phyloP scores from a whole-genome alignment of 1,284 basidiomycete species.

The Gymnopus androsaceus region DNA sequence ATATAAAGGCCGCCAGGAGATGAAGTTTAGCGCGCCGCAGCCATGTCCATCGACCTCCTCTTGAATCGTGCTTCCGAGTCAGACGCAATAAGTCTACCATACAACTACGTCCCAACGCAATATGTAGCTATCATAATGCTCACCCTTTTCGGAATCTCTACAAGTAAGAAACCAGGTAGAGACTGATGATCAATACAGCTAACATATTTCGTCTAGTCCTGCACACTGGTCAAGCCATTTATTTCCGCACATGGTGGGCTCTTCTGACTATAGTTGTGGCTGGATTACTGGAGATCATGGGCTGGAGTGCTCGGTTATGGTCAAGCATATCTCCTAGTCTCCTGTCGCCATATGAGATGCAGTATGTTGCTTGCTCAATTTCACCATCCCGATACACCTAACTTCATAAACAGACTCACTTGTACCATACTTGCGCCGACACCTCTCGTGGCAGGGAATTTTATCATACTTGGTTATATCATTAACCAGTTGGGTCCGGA shows the following conservation, averaged over 20 bases:
- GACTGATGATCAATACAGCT: background rate
- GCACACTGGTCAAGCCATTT: constrained; percentile 10
- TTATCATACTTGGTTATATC: constrained; percentile 31
- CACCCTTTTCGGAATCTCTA: background rate
- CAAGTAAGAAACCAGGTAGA: background rate
- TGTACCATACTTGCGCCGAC: constrained; percentile 47
- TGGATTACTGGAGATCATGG: constrained; percentile 1
- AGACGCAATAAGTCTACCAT: background rate
- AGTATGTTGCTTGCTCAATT: constrained; percentile 11
- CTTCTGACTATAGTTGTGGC: constrained; percentile 4
- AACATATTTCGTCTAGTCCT: background rate
- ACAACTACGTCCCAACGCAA: constrained; percentile 5
- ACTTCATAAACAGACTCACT: constrained; percentile 31
- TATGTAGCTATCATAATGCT: background rate
- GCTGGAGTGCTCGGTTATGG: constrained; percentile 10
- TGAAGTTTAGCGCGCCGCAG: too few relatives aligned
- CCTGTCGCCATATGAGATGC: constrained; percentile 12
- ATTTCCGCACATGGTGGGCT: constrained; percentile 6
- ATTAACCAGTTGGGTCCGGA: constrained; percentile 39
- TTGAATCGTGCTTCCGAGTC: background rate
- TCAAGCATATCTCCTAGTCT: constrained; percentile 9
- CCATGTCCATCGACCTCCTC: background rate
- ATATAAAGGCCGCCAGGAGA: too few relatives aligned
- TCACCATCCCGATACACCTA: background rate
- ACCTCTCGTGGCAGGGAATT: constrained; percentile 43